These are phyloP conservation scores for Cyberlindnera mrakii DNA, from an alignment of 805 yeast species.

Conservation along the genomic window DNA sequence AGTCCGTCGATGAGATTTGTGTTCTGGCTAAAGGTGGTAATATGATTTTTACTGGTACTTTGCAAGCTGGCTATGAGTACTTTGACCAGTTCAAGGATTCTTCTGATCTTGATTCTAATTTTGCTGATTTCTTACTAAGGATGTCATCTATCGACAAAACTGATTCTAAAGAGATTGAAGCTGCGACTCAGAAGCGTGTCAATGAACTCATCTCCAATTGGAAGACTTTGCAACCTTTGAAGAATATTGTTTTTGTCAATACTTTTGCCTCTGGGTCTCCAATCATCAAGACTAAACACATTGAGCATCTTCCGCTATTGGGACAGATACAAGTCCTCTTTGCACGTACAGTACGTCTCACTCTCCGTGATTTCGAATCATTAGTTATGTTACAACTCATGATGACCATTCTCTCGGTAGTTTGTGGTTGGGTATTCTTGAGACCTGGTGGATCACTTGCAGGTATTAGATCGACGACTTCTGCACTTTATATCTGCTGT, in stretches of 20 bases:
- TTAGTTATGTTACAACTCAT: slow-evolving; percentile 36
- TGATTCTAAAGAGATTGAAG: slow-evolving; percentile 26
- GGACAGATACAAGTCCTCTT: slow-evolving; percentile 40
- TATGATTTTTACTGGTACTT: slow-evolving; percentile 38
- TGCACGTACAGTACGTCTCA: slow-evolving; percentile 39
- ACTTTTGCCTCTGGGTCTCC: slow-evolving; percentile 13
- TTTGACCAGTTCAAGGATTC: slow-evolving; percentile 40
- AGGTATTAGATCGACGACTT: slow-evolving; percentile 58
- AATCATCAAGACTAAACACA: neutral
- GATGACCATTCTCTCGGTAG: slow-evolving; percentile 45
- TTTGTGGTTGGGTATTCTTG: slow-evolving; percentile 75
- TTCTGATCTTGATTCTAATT: slow-evolving; percentile 31
- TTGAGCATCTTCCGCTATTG: slow-evolving; percentile 30
- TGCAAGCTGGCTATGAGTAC: slow-evolving; percentile 41
- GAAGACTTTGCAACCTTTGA: slow-evolving; percentile 6
- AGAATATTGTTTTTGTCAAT: slow-evolving; percentile 1
- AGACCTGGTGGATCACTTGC: slow-evolving; percentile 52
- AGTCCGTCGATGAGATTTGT: slow-evolving; percentile 60
- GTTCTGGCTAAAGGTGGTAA: slow-evolving; percentile 62
- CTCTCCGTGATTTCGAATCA: slow-evolving; percentile 47
- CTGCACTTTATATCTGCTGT: slow-evolving; percentile 45
- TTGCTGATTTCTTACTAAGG: slow-evolving; percentile 58
- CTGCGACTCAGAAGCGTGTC: slow-evolving; percentile 28
- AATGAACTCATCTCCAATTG: slow-evolving; percentile 8
- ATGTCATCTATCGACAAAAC: slow-evolving; percentile 49